Base-by-base conservation (phyloP, 192 early-diverging fungal genomes). In the Backusella morwellensis region DNA sequence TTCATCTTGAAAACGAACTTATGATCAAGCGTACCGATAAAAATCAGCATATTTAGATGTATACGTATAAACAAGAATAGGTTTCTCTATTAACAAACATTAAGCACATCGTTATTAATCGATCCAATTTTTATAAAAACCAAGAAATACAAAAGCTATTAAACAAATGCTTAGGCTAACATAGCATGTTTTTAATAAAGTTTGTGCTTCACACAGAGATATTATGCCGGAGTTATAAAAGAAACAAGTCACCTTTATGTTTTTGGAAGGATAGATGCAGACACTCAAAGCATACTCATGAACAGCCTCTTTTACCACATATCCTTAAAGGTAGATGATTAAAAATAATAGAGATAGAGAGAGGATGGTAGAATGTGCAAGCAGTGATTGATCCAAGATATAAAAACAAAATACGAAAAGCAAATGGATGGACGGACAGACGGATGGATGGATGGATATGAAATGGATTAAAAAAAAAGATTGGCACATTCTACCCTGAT, bases 251-350 rank as follows among this genome's bases (percentile, higher is more conserved):
- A 59, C 56, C 23, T 59, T 59, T 59, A 59, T 23, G 19, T 59
- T 59, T 59, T 59, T 59, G 56, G 56, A 59, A 26, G 8, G 23
- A 59, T 59, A 59, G 23, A 26, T 14, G 29, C 56, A 26, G 56
- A 8, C 21, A 11, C 26, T 59, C 56, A 59, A 59, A 14, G 56
- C 56, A 59, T 59, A 59, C 56, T 59, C 21, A 59, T 59, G 56
- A 59, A 59, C 56, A 26, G 56, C 56, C 56, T 59, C 56, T 59
- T 59, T 59, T 59, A 59, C 56, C 56, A 59, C 23, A 59, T 59
- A 59, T 59, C 56, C 56, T 23, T 21, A 11, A 29, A 59, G 56
- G 56, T 59, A 59, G 23, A 59, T 26, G 1, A 59, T 59, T 26
- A 59, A 4, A 59, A 12, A 59, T 14, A 47, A 12, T 40, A 40